phyloP scores from a whole-genome alignment of 2,329 filamentous ascomycete genomes.

The Hirsutella rhossiliensis region DNA sequence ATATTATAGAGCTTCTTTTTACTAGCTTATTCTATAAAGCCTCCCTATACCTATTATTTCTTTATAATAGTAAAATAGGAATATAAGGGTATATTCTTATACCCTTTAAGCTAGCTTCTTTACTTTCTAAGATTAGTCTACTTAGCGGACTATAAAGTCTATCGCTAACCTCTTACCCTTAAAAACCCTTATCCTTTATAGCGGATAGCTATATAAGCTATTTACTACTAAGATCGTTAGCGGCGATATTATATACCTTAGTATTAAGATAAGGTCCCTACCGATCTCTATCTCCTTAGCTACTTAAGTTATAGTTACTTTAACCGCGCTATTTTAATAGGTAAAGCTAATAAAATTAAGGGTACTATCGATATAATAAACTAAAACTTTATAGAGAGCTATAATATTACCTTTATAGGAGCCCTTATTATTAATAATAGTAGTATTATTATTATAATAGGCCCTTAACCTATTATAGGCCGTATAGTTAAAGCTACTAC shows the following conservation, averaged over 20 bases:
- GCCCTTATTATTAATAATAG: background rate
- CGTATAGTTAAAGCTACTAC: background rate
- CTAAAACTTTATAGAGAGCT: background rate
- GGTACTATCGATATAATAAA: background rate
- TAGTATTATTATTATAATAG: background rate
- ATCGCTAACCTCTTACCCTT: background rate
- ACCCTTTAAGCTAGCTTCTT: background rate
- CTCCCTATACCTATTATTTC: too few species aligned
- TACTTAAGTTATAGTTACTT: background rate
- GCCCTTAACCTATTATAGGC: background rate
- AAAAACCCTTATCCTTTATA: background rate
- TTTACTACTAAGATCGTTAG: background rate
- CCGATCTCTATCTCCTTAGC: background rate
- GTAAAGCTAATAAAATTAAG: background rate
- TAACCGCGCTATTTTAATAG: background rate
- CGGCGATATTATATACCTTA: background rate
- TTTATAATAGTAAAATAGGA: too few species aligned
- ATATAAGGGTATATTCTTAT: too few species aligned
- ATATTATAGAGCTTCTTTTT: too few species aligned
- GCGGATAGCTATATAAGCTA: background rate
- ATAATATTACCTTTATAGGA: background rate
- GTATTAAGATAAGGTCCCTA: background rate
- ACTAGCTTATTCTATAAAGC: too few species aligned
- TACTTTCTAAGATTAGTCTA: background rate
- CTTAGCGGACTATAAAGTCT: background rate